Percentiles rank a stretch among this genome's conserved stretches.
phyloP scores from a whole-genome alignment of 208 protist species.

The Crithidia bombi region DNA sequence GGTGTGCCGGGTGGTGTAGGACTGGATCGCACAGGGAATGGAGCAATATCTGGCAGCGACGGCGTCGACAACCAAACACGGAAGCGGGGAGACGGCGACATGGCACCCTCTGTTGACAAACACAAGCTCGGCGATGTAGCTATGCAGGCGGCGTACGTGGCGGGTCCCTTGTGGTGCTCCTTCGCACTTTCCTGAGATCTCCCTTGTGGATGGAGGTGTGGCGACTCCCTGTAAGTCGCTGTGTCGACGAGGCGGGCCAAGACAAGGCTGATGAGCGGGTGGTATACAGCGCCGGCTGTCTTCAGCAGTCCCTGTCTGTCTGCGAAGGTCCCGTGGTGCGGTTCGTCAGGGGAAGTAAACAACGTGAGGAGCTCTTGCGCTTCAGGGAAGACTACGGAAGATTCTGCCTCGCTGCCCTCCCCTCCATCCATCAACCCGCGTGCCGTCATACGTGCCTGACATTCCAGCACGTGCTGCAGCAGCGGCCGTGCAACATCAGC shows the following conservation, averaged over 20 bases:
- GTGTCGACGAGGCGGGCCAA: neutral
- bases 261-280: conserved; percentile 2
- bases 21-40: too few relatives aligned
- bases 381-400: conserved; percentile 6
- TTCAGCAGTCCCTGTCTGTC: neutral
- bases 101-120: neutral
- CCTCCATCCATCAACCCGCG: neutral
- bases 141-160: neutral
- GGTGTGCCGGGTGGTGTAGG: too few relatives aligned
- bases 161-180: neutral
- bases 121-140: neutral
- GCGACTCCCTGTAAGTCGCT: neutral
- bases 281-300: neutral
- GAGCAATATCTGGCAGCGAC: neutral
- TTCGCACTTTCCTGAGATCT: neutral
- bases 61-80: neutral
- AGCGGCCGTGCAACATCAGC: conserved; percentile 6
- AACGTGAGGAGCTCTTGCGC: conserved; percentile 6
- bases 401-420: neutral
- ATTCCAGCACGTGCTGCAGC: conserved; percentile 15
- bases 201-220: too few relatives aligned
- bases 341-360: neutral
- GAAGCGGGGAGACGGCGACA: neutral
- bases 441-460: neutral
- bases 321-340: neutral